Percentiles rank a stretch among this genome's conserved stretches.
Conservation (phyloP, 176 grass and related monocot genomes). For the Juncus inflexus region DNA sequence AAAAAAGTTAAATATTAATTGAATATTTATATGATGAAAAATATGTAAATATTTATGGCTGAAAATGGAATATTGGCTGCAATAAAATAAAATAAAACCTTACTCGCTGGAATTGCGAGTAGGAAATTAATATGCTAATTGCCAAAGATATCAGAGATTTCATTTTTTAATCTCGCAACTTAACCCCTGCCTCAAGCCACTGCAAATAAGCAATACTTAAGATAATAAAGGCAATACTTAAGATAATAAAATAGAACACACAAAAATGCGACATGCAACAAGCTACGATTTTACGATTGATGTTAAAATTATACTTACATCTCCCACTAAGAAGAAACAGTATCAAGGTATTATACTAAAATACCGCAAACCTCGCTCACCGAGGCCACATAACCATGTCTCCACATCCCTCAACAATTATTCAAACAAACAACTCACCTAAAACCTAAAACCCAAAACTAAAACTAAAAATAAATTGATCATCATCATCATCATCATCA, state of each 20-base stretch:
- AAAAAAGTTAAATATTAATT: slow-evolving; percentile 10
- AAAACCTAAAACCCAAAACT: neutral
- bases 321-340: too few relatives aligned
- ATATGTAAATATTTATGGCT: neutral
- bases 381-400: slow-evolving; percentile 11
- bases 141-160: too few relatives aligned
- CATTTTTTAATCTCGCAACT: too few relatives aligned
- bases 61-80: too few relatives aligned
- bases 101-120: slow-evolving; percentile 68
- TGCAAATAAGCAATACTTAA: too few relatives aligned
- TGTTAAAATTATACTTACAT: too few relatives aligned
- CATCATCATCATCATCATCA: slow-evolving; percentile 22
- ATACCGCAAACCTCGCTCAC: slow-evolving; percentile 14
- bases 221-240: too few relatives aligned
- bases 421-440: slow-evolving; percentile 17
- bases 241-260: too few relatives aligned
- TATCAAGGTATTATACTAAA: neutral
- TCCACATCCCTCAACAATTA: slow-evolving; percentile 11
- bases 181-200: too few relatives aligned
- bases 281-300: too few relatives aligned
- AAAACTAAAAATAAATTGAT: slow-evolving; percentile 30
- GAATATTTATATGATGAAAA: neutral
- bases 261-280: too few relatives aligned
- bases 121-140: slow-evolving; percentile 38
- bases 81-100: slow-evolving; percentile 37